Base-by-base conservation (phyloP, 768 basidiomycete genomes). In the Mycena filopes region DNA sequence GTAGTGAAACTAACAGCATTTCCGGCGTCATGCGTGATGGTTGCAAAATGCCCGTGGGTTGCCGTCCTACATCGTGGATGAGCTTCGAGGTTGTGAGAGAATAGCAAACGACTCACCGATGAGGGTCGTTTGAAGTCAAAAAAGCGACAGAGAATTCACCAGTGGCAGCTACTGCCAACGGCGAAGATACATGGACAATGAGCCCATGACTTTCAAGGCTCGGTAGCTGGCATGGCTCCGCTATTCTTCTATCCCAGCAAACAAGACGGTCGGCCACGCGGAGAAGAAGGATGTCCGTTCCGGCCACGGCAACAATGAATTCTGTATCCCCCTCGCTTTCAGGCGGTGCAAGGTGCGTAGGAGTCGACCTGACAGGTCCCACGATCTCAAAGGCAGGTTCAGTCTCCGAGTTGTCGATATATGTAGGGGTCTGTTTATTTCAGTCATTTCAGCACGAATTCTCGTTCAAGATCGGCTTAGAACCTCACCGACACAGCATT, bases 211-310 rank as follows among this genome's bases (percentile, higher is more conserved):
- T 48, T 23, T 40, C 48, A n/a, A 2, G 48, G 56, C 15, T 41
- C 36, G 36, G 65, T 49, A 9, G 59, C n/a, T 7, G 62, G 36
- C 28, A 56, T 50, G 15, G 40, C 43, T 1, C 20, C 2, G 36
- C 55, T 10, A 25, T 16, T 26, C 49, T 49, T 4, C 41, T n/a
- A 29, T 69, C 63, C 60, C 63, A 69, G 16, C 63, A 69, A 12
- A 65, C 13, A 23, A 65, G 10, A 1, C 13, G 13, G 12, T 31
- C 26, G 13, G 4, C 11, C 28, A 54, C 13, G 18, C 61, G 29
- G 20, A 69, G 55, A 42, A 69, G 20, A 2, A 60, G 4, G 38
- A 69, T 60, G 40, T 60, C 63, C 3, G 67, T 65, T 18, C 63
- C 67, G 16, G 61, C 63, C 31, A 68, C 54, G n/a, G n/a, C 26